Evolutionary conservation across 1,139 yeast genomes (phyloP), one percentile per base, ranked within the genome.

Genomic region (Hansenula lynferdii): DNA sequence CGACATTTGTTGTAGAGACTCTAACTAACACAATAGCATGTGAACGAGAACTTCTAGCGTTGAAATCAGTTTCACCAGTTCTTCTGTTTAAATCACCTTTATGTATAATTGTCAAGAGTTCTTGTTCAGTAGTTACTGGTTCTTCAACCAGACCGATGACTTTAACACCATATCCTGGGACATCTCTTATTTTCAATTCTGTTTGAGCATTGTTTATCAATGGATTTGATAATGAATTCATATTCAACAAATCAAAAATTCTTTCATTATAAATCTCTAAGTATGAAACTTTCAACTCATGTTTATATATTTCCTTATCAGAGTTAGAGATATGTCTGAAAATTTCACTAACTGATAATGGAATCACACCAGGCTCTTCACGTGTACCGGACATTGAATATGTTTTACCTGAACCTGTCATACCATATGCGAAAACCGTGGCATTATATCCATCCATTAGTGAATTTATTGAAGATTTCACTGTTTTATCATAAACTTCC

Each of bases 401-500:
- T 0, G 97, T 90, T 58, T 90, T 90, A 24, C 97, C 97, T 1
- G 96, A 86, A 0, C 97, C 97, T 0, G 97, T 87, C 90, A 85
- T 85, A 36, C 96, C 95, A 56, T 89, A 87, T 3, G 96, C 96
- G 60, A 90, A 87, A 1, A 90, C 80, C 0, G 96, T 90, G 9
- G 92, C 95, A 55, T 89, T 87, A 58, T 67, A 89, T 0, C 96
- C 96, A 26, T 81, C 80, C 47, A 87, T 65, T 41, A 86, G 80
- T 44, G 80, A 76, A 20, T 70, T 63, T 2, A 90, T 80, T 31
- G 87, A 66, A 2, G 76, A 77, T 23, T 72, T 64, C 31, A 89
- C 90, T 2, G 83, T 67, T 16, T 62, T 62, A 23, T 66, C 65
- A 56, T 85, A 90, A 2, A 90, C 85, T 23, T 73, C 72, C 7